These are phyloP conservation scores for Wallemia mellicola DNA, from an alignment of 1,284 basidiomycete genomes.

Conservation along the genomic window DNA sequence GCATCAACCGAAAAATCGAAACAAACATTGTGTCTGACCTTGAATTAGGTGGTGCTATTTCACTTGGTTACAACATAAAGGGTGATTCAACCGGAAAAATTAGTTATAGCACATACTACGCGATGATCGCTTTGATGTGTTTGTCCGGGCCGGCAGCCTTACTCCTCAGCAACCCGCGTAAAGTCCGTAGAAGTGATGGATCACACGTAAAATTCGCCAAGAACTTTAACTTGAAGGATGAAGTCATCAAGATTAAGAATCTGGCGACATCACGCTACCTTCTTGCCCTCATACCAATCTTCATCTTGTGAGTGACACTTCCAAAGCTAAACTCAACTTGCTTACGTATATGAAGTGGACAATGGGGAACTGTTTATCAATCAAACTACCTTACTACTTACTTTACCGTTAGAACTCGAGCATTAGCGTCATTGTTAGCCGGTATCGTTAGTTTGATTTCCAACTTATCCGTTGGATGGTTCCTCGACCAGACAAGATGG, in stretches of 20 bases:
- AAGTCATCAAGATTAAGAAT: constrained; percentile 10
- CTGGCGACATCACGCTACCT: not conserved
- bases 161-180: constrained; percentile 8
- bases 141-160: constrained; percentile 13
- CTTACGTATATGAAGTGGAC: too few species aligned
- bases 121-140: constrained; percentile 16
- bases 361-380: constrained; percentile 6
- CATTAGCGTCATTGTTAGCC: constrained; percentile 14
- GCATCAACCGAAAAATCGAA: too few species aligned
- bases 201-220: constrained; percentile 11
- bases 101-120: constrained; percentile 13
- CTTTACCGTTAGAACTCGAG: constrained; percentile 12
- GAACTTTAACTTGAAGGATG: constrained; percentile 7
- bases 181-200: constrained; percentile 15
- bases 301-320: too few species aligned
- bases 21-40: too few species aligned
- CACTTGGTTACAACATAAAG: constrained; percentile 14
- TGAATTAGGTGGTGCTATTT: constrained; percentile 16
- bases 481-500: constrained; percentile 11
- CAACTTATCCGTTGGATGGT: constrained; percentile 13
- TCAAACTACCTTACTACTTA: constrained; percentile 9
- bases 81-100: constrained; percentile 11
- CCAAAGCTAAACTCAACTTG: too few species aligned
- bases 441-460: constrained; percentile 11
- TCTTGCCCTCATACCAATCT: not conserved